Base-by-base conservation (phyloP, 768 basidiomycete species). In the Leccinum fibrillosum region DNA sequence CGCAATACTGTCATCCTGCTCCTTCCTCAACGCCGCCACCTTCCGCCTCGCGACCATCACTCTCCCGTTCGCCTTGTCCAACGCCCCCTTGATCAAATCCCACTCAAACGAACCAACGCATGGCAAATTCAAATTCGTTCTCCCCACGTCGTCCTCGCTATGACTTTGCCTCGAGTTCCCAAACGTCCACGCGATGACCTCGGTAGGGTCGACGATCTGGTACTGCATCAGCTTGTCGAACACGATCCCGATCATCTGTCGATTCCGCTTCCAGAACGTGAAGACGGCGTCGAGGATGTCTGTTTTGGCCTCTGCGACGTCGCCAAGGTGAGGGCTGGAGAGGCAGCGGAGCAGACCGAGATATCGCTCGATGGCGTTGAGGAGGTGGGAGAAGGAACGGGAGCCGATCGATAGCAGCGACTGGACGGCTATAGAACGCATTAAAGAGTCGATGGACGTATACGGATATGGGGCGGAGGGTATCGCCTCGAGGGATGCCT, bases 151-250 rank as follows among this genome's bases (percentile, higher is more conserved):
- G 23, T 74, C 70, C 26, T 71, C 76, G 49, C 77, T 72, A 25
- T 74, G 75, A 9, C 3, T 11, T 1, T 28, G 2, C 21, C 77
- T 77, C 19, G 82, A 81, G 59, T 84, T 80, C 52, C 76, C 69
- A 72, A 98, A 96, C 17, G 88, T 84, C 89, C 91, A 96, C 4
- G 76, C 77, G 54, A 97, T 88, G 9, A 98, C 89, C 63, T 99
- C 95, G 15, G 86, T 85, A 0, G 95, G 93, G 65, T 98, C 94
- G 42, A 98, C 89, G 56, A 98, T 91, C 69, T 97, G 94, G 74
- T 99, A 99, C 70, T 98, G 96, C 86, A 98, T 90, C 54, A 98
- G 77, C 76, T 99, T 99, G 79, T 98, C 97, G 61, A 96, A 88
- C 8, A 98, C 94, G 68, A 99, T 94, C 15, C 82, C 80, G 49